Conservation (phyloP, 2,329 filamentous ascomycete species). For the Teratosphaeria viscida region DNA sequence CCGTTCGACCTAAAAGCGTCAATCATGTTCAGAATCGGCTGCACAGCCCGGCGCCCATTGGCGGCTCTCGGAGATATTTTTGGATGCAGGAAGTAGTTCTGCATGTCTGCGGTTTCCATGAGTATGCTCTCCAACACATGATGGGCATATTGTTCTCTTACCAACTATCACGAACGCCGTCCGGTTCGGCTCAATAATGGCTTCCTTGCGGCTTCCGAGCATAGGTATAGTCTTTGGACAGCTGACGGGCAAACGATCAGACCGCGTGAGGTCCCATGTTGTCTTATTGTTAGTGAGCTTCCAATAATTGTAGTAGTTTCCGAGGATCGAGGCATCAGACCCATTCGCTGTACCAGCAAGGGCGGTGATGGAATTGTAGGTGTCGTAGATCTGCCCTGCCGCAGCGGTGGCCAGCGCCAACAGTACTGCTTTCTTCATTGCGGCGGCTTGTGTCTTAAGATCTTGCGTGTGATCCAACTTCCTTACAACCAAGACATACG, state of each 20-base stretch:
- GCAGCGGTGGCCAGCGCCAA: conserved; percentile 3
- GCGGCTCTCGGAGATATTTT: conserved; percentile 16
- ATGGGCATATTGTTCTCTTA: background rate
- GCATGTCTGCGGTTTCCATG: conserved; percentile 14
- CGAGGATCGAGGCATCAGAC: conserved; percentile 10
- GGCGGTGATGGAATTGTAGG: conserved; percentile 8
- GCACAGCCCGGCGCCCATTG: conserved; percentile 15
- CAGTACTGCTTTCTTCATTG: conserved; percentile 1
- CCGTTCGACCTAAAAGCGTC: conserved; percentile 15
- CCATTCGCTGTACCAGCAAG: conserved; percentile 6
- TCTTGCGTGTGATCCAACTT: background rate
- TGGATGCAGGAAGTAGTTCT: conserved; percentile 23
- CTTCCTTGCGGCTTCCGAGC: conserved; percentile 15
- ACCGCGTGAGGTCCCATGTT: conserved; percentile 24
- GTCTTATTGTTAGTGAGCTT: conserved; percentile 12
- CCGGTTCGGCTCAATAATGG: conserved; percentile 6
- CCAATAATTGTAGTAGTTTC: conserved; percentile 28
- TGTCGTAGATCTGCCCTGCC: conserved; percentile 10
- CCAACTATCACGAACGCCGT: conserved; percentile 18
- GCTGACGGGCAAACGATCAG: conserved; percentile 17
- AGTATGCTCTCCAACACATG: background rate
- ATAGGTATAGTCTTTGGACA: conserved; percentile 22
- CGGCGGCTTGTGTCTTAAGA: conserved; percentile 4
- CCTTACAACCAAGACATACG: background rate
- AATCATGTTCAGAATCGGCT: conserved; percentile 23